A percentile compares a stretch with the other conserved stretches of the same genome.
Conservation (phyloP, 208 protist species). For the Leishmania amazonensis region DNA sequence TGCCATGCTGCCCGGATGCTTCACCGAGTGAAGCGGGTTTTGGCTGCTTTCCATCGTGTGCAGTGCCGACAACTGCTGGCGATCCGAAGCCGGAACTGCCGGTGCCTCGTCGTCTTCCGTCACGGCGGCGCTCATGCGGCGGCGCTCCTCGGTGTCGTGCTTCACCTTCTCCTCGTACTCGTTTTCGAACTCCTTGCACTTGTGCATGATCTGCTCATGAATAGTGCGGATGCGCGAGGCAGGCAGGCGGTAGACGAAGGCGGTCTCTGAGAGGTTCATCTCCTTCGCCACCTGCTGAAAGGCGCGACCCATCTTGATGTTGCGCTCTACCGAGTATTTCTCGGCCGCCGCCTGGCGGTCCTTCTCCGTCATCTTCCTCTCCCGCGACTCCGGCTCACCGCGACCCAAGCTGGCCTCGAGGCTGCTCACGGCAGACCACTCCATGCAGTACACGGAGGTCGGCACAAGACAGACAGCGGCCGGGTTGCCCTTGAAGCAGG, state of each 20-base stretch:
- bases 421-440: conserved; percentile 49
- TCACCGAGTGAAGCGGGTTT: conserved; percentile 4
- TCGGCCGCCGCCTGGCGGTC: conserved; percentile 42
- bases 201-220: conserved; percentile 49
- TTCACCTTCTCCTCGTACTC: conserved; percentile 64
- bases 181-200: conserved; percentile 57
- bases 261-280: conserved; percentile 69
- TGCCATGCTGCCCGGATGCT: conserved; percentile 8
- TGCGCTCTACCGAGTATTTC: conserved; percentile 52
- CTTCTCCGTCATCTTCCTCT: conserved; percentile 39
- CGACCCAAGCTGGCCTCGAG: conserved; percentile 65
- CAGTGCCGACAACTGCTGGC: not conserved
- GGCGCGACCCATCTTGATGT: conserved; percentile 45
- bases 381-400: conserved; percentile 41
- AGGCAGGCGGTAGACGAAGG: conserved; percentile 73
- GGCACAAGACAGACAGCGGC: conserved; percentile 66
- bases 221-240: conserved; percentile 44
- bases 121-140: conserved; percentile 23
- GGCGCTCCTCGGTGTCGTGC: conserved; percentile 37
- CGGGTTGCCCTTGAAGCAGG: conserved; percentile 69
- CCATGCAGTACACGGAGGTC: conserved; percentile 52
- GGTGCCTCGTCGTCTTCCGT: conserved; percentile 34
- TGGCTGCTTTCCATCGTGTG: not conserved
- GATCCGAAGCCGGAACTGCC: not conserved
- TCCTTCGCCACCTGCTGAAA: conserved; percentile 63